Base-by-base conservation (phyloP, 768 basidiomycete genomes). In the Hortiboletus campestris region DNA sequence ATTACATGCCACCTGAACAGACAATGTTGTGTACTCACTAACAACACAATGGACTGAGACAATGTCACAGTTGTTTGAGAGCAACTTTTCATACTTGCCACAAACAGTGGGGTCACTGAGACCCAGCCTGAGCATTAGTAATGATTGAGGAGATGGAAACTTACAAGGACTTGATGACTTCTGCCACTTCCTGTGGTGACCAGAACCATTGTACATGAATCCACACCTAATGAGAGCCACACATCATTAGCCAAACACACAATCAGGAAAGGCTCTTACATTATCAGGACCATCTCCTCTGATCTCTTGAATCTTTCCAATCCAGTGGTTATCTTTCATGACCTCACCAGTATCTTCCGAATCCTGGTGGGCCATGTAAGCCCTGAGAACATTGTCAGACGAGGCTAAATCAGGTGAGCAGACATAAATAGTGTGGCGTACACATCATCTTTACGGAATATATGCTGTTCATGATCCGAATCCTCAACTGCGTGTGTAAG, bases 201-300 rank as follows among this genome's bases (percentile, higher is more conserved):
- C 81, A 86, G 46, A 71, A 84, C 84, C 84, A 86, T 46, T 80
- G 75, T 0, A 86, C 75, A 11, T 58, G 65, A 0, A 71, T 75
- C 81, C 81, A 85, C 0, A 85, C 83, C 78, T 85, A 42, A 40
- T 7, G 34, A 29, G 12, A 19, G 20, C 4, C 14, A 8, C 22
- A 2, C 14, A 2, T 19, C 12, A 6, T 51, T 7, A 40, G 39
- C 13, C 2, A 42, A 20, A 35, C 28, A 16, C 14, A 43, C 20
- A 29, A 6, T 12, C 2, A 8, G 16, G 32, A 51, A 34, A 17
- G 2, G 20, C 41, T 17, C 72, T 44, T 51, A 80, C 62, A 62
- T 75, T 63, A 2, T 62, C 68, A 6, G 73, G 67, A 9, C 57
- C 11, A 51, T 63, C 41, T 46, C 57, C 53, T 13, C 79, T 71